A percentile compares a stretch with the other conserved stretches of the same genome.
Evolutionary conservation across 306 rosid species (phyloP).

Genomic region (Lathyrus tuberosus): DNA sequence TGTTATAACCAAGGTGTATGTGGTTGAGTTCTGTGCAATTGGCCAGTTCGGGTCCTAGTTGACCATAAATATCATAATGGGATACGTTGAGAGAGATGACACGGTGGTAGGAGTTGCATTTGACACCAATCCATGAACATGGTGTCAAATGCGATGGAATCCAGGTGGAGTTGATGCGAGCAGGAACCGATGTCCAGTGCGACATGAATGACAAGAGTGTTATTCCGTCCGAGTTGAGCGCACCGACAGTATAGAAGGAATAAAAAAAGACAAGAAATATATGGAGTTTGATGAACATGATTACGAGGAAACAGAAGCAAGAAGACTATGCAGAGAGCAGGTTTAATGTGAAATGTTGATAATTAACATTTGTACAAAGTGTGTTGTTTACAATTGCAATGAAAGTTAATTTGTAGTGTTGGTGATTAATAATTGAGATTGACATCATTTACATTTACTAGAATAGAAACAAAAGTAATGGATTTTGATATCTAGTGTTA

Average conservation of each 20-base stretch:
- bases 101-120: slow-evolving; percentile 52
- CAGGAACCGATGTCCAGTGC: slow-evolving; percentile 54
- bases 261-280: no score
- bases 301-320: no score
- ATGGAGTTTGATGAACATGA: no score
- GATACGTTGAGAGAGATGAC: slow-evolving; percentile 62
- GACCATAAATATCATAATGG: slow-evolving; percentile 51
- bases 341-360: no score
- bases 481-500: no score
- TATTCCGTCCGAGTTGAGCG: slow-evolving; percentile 67
- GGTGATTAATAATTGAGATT: no score
- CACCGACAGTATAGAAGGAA: slow-evolving; percentile 7
- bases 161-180: slow-evolving; percentile 61
- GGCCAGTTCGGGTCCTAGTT: slow-evolving; percentile 58
- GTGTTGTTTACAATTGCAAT: no score
- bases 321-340: no score
- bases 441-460: no score
- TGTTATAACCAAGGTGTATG: slow-evolving; percentile 52
- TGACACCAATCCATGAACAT: slow-evolving; percentile 75
- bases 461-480: no score
- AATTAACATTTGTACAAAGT: no score
- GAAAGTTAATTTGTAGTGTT: no score
- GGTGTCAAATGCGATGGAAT: slow-evolving; percentile 61
- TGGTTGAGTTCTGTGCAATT: slow-evolving; percentile 47
- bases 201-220: slow-evolving; percentile 55